These are phyloP conservation scores for Pythium scleroteichum DNA, from an alignment of 352 stramenopile genomes.

Conservation along the genomic window DNA sequence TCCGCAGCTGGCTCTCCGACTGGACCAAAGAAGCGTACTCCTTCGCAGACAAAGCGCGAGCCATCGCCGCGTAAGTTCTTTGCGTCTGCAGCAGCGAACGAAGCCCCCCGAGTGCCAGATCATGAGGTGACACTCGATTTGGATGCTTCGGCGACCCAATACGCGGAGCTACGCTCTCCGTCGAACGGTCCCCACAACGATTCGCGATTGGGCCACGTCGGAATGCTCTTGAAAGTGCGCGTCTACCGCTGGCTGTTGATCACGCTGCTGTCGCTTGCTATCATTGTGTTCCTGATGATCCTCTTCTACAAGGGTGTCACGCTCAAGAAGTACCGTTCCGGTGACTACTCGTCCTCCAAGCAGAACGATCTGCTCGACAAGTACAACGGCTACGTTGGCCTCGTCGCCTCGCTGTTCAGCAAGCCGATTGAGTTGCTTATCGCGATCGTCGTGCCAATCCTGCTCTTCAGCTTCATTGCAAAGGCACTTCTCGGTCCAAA, in stretches of 20 bases:
- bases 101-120: neutral
- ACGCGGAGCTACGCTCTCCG: constrained; percentile 19
- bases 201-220: constrained; percentile 10
- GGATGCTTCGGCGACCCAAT: constrained; percentile 6
- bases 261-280: constrained; percentile 10
- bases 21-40: constrained; percentile 14
- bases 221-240: constrained; percentile 16
- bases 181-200: constrained; percentile 1
- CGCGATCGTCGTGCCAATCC: constrained; percentile 18
- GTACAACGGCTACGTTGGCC: constrained; percentile 31
- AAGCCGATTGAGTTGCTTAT: constrained; percentile 27
- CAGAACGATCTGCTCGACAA: constrained; percentile 26
- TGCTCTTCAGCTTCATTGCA: constrained; percentile 15
- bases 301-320: constrained; percentile 24
- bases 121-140: constrained; percentile 9
- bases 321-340: constrained; percentile 16
- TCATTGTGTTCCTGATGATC: constrained; percentile 23
- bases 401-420: constrained; percentile 21
- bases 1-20: neutral
- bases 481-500: constrained; percentile 9
- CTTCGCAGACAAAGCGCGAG: constrained; percentile 17
- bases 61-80: constrained; percentile 15
- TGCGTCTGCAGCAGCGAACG: constrained; percentile 4
- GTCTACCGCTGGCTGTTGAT: constrained; percentile 17
- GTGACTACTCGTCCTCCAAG: constrained; percentile 8